Evolutionary conservation across 2,329 filamentous ascomycete species (phyloP).

Genomic region (Aspergillus uvarum): DNA sequence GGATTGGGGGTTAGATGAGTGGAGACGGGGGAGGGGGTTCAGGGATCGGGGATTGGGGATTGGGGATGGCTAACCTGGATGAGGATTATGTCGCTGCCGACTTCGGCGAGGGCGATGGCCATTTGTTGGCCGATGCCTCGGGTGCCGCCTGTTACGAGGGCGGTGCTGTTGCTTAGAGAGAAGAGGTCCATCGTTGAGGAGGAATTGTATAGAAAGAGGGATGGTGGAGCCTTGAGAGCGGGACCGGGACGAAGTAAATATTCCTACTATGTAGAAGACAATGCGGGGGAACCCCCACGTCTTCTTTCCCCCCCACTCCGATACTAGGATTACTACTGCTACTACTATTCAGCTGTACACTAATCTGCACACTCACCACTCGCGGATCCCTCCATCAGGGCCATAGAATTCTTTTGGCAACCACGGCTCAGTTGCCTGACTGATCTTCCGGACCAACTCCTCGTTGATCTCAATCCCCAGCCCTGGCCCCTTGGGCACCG

Average conservation of each 20-base stretch:
- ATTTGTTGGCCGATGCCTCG: constrained; percentile 39
- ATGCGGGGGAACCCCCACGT: not conserved
- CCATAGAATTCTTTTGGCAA: constrained; percentile 65
- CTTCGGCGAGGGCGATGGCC: constrained; percentile 15
- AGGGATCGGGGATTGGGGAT: too few relatives aligned
- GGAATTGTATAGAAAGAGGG: too few relatives aligned
- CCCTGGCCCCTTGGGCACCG: constrained; percentile 59
- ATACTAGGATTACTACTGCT: not conserved
- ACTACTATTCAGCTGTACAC: not conserved
- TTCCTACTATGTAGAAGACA: not conserved
- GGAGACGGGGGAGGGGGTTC: not conserved
- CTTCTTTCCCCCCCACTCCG: not conserved
- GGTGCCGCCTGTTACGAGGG: constrained; percentile 38
- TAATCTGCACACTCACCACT: constrained; percentile 54
- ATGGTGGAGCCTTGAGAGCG: not conserved
- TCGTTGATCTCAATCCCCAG: constrained; percentile 73
- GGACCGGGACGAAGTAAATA: not conserved
- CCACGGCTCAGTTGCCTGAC: constrained; percentile 63
- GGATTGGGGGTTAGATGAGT: too few relatives aligned
- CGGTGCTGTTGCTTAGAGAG: constrained; percentile 28
- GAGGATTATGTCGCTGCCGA: constrained; percentile 9
- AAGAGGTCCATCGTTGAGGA: constrained; percentile 22
- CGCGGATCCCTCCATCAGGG: constrained; percentile 64
- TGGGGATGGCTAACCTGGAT: constrained; percentile 17
- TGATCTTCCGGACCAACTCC: constrained; percentile 61